Evolutionary conservation across 106 monocot genomes (phyloP).

Genomic region (Apostasia shenzhenica): DNA sequence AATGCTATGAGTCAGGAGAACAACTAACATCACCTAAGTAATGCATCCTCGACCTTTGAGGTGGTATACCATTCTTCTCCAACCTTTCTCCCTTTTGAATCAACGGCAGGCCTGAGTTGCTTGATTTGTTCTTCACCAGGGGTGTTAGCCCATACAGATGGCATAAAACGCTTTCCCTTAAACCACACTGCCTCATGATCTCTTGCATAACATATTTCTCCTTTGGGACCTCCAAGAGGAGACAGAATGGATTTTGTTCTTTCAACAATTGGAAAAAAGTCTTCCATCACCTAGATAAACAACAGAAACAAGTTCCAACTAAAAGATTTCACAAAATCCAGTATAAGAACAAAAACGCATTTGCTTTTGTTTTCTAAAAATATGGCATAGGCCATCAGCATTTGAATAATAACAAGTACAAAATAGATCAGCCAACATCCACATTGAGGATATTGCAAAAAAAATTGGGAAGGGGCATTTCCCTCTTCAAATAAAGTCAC

Average conservation of each 20-base stretch:
- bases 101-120: constrained; percentile 68
- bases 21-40: constrained; percentile 47
- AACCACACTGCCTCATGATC: constrained; percentile 97
- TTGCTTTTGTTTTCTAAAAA: too few relatives aligned
- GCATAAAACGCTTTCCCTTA: constrained; percentile 80
- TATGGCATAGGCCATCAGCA: too few relatives aligned
- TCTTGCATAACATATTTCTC: constrained; percentile 86
- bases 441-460: too few relatives aligned
- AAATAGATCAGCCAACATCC: too few relatives aligned
- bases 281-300: constrained; percentile 53
- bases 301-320: not conserved
- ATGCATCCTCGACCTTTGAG: constrained; percentile 73
- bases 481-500: too few relatives aligned
- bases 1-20: not conserved
- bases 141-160: constrained; percentile 77
- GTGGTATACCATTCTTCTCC: constrained; percentile 99
- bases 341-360: too few relatives aligned
- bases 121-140: constrained; percentile 90
- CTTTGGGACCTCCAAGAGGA: constrained; percentile 73
- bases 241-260: constrained; percentile 74
- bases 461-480: too few relatives aligned
- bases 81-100: constrained; percentile 94
- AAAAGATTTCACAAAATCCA: not conserved
- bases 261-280: constrained; percentile 75
- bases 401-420: too few relatives aligned